Evolutionary conservation across 257 asterid genomes (phyloP), one percentile per base, ranked within the genome.

Genomic region (Cruciata laevipes): DNA sequence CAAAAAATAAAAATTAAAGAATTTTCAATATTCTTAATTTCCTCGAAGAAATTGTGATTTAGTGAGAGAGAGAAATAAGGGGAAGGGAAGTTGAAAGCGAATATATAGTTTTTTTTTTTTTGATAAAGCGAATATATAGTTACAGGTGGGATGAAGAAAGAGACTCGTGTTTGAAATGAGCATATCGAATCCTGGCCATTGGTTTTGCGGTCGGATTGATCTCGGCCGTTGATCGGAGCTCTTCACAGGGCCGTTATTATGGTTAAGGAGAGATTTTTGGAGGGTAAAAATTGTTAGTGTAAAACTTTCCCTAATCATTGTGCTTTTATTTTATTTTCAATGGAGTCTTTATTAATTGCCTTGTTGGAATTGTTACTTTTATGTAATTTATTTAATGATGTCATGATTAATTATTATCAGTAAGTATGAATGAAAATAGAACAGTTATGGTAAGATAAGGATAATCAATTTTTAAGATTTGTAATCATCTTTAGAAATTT

Each of bases 31-130:
- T 47, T 47, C 55, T 47, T 47, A 42, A 13, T 42, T 53, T 53
- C 7, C 57, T 18, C 65, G 49, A 71, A 60, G 61, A 71, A 24
- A 70, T 37, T 21, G 23, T 31, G 61, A 33, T n/a, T 53, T 4
- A 32, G 24, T 14, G 0, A 47, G 52, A 11, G n/a, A 25, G 52
- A 61, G 40, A 21, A 74, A 60, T 35, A 27, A 60, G 60, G 11
- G 42, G 75, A 77, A 30, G 65, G 64, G 74, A 23, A 30, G 65
- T 1, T 17, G 61, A 72, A 58, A 63, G 61, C n/a, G 18, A 58
- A 72, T 72, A 69, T 69, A 60, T 77, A 77, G 72, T 59, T 56
- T n/a, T n/a, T n/a, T n/a, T n/a, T n/a, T n/a, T n/a, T n/a, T n/a
- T n/a, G n/a, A n/a, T n/a, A 72, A 58, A 63, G 61, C n/a, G 18